These are phyloP conservation scores for Nemania sp. DNA, from an alignment of 2,329 filamentous ascomycete genomes.

Conservation along the genomic window DNA sequence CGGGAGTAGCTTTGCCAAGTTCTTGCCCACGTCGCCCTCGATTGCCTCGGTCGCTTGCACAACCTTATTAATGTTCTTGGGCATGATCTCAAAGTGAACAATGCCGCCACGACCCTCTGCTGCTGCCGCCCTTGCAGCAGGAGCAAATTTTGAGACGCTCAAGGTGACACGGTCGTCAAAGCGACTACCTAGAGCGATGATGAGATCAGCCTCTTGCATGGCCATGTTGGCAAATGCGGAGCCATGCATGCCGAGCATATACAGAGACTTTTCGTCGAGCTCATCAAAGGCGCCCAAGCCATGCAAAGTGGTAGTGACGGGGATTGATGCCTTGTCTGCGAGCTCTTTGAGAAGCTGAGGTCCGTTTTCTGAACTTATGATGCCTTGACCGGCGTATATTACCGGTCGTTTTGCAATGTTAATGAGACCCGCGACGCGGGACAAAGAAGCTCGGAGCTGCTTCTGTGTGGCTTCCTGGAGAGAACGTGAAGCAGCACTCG, in stretches of 20 bases:
- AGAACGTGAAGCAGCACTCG: constrained; percentile 8
- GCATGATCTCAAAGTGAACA: constrained; percentile 98
- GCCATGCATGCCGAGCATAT: constrained; percentile 99
- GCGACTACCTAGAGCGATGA: constrained; percentile 92
- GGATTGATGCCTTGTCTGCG: constrained; percentile 10
- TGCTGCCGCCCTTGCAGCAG: constrained; percentile 81
- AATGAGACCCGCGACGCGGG: constrained; percentile 1
- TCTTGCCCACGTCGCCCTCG: constrained; percentile 64
- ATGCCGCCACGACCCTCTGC: constrained; percentile 88
- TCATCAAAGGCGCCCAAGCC: constrained; percentile 92
- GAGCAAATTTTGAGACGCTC: constrained; percentile 83
- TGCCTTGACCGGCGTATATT: constrained; percentile 15
- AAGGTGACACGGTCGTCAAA: constrained; percentile 92
- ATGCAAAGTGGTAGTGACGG: constrained; percentile 68
- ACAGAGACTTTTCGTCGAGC: constrained; percentile 87
- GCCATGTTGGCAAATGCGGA: constrained; percentile 97
- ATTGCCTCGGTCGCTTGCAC: constrained; percentile 95
- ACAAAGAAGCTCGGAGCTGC: constrained; percentile 2
- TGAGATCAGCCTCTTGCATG: constrained; percentile 94
- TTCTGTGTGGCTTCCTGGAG: constrained; percentile 3
- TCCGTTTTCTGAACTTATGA: constrained; percentile 7
- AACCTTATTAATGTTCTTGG: constrained; percentile 99
- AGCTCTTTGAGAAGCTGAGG: constrained; percentile 9
- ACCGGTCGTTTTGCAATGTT: constrained; percentile 9
- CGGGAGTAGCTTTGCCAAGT: constrained; percentile 9